Evolutionary conservation across 441 rosid genomes (phyloP).

Genomic region (Metrosideros polymorpha): DNA sequence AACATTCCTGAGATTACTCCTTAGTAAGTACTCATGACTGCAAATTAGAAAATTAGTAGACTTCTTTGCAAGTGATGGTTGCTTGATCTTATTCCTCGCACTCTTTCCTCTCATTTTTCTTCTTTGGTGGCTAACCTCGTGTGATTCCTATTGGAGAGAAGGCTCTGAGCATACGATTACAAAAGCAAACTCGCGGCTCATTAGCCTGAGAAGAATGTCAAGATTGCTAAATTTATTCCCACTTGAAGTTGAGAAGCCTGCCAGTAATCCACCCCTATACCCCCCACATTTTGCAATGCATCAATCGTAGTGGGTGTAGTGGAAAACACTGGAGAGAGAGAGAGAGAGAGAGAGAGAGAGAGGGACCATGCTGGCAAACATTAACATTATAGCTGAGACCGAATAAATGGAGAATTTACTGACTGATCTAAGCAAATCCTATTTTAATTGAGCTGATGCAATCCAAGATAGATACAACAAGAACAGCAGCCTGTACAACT

Average conservation of each 20-base stretch:
- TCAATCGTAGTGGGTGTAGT: background rate
- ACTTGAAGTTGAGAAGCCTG: background rate
- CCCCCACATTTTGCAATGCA: background rate
- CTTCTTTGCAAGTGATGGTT: background rate
- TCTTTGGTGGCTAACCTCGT: background rate
- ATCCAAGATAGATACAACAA: background rate
- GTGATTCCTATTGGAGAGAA: background rate
- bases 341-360: background rate
- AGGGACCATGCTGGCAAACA: background rate
- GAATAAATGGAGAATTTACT: background rate
- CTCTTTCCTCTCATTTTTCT: background rate
- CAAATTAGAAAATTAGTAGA: background rate
- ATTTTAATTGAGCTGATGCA: background rate
- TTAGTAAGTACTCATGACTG: background rate
- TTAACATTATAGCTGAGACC: background rate
- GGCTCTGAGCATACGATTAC: background rate
- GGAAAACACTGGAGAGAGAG: background rate
- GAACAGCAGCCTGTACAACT: background rate
- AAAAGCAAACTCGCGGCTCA: background rate
- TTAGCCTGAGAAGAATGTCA: background rate
- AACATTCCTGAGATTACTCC: background rate
- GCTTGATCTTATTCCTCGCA: background rate
- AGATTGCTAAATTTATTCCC: background rate
- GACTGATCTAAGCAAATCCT: background rate
- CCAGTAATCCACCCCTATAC: background rate